Evolutionary conservation across 192 early-diverging fungal species (phyloP).

Genomic region (Coemansia sp.): DNA sequence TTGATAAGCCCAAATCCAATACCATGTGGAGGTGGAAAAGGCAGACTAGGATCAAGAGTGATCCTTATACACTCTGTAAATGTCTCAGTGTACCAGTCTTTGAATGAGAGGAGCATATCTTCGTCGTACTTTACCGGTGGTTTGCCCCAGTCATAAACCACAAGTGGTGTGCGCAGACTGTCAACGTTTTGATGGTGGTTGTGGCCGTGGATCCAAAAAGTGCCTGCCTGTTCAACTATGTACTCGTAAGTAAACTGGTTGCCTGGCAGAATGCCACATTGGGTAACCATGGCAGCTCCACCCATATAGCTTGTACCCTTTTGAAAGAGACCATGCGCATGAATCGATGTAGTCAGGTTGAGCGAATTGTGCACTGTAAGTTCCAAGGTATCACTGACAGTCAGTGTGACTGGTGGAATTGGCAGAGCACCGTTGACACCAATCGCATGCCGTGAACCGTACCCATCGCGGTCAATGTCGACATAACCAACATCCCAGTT

Average conservation of each 20-base stretch:
- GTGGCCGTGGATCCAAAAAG: slow-evolving; percentile 83
- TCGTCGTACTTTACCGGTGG: slow-evolving; percentile 62
- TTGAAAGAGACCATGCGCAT: slow-evolving; percentile 78
- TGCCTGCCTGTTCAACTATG: slow-evolving; percentile 65
- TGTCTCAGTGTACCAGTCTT: slow-evolving; percentile 71
- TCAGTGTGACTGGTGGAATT: slow-evolving; percentile 36
- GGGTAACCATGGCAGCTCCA: slow-evolving; percentile 63
- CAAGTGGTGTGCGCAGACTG: slow-evolving; percentile 69
- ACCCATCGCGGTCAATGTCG: slow-evolving; percentile 62
- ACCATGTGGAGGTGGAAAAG: slow-evolving; percentile 58
- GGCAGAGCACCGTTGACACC: slow-evolving; percentile 64
- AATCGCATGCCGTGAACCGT: slow-evolving; percentile 57
- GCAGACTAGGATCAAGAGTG: slow-evolving; percentile 52
- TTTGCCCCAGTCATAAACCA: slow-evolving; percentile 57
- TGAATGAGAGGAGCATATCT: slow-evolving; percentile 60
- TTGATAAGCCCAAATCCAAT: slow-evolving; percentile 48
- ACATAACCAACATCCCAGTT: slow-evolving; percentile 69
- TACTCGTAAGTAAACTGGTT: slow-evolving; percentile 65
- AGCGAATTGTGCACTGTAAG: slow-evolving; percentile 56
- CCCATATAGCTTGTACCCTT: slow-evolving; percentile 65
- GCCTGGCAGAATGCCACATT: slow-evolving; percentile 73
- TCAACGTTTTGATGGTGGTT: slow-evolving; percentile 70
- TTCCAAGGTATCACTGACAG: slow-evolving; percentile 17
- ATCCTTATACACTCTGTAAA: slow-evolving; percentile 45
- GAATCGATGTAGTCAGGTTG: slow-evolving; percentile 61